These are phyloP conservation scores for Symmetrospora coprosmae DNA, from an alignment of 768 basidiomycete species.

Conservation along the genomic window DNA sequence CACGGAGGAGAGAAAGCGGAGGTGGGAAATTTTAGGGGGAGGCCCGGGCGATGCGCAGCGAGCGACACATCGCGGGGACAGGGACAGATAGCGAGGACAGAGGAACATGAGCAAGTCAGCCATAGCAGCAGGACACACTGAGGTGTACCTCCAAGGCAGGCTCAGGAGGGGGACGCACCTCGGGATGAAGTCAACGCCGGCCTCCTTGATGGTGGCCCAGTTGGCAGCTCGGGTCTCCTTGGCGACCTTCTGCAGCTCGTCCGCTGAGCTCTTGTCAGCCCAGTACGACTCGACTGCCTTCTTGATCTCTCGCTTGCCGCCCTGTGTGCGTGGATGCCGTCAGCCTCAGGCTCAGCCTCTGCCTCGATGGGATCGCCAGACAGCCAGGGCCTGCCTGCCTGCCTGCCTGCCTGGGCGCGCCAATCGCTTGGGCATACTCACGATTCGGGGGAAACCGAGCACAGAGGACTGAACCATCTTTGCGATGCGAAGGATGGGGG, in stretches of 20 bases:
- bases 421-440: too few relatives aligned
- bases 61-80: conserved; percentile 26
- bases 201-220: conserved; percentile 72
- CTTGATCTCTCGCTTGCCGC: conserved; percentile 87
- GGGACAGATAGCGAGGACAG: neutral
- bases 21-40: too few relatives aligned
- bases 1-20: too few relatives aligned
- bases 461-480: conserved; percentile 48
- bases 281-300: conserved; percentile 95
- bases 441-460: conserved; percentile 85
- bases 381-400: too few relatives aligned
- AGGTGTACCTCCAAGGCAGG: too few relatives aligned
- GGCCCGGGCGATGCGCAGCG: too few relatives aligned
- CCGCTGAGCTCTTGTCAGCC: conserved; percentile 76
- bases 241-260: conserved; percentile 73
- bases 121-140: neutral
- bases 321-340: conserved; percentile 39
- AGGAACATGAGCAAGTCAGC: neutral
- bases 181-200: conserved; percentile 65
- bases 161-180: neutral
- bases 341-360: too few relatives aligned
- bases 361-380: too few relatives aligned
- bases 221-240: conserved; percentile 72
- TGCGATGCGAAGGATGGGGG: neutral
- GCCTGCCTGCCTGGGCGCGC: too few relatives aligned